Conservation (phyloP, 441 rosid species). For the Lepidium campestre region DNA sequence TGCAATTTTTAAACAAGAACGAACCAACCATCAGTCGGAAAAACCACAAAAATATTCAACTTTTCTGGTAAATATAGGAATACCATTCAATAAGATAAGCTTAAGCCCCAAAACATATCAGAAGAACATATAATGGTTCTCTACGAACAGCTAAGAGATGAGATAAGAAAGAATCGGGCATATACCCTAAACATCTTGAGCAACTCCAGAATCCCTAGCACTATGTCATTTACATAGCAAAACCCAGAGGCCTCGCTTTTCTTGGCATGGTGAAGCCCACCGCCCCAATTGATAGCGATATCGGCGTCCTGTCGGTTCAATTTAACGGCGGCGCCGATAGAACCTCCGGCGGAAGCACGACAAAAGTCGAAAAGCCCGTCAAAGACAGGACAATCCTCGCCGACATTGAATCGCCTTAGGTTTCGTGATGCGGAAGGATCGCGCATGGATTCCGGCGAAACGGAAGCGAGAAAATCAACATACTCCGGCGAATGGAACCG, state of each 20-base stretch:
- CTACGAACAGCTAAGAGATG: neutral
- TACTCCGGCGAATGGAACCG: constrained; percentile 72
- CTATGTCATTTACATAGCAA: constrained; percentile 77
- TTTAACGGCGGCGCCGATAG: constrained; percentile 35
- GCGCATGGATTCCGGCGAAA: constrained; percentile 46
- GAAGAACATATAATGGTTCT: neutral
- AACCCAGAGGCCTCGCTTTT: constrained; percentile 81
- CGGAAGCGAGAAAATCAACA: constrained; percentile 65
- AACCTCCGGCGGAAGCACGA: constrained; percentile 75
- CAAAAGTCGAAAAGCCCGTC: constrained; percentile 68
- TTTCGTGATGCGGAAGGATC: constrained; percentile 42
- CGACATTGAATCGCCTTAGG: constrained; percentile 67
- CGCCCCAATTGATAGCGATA: constrained; percentile 80
- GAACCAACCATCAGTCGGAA: neutral
- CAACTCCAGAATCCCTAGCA: constrained; percentile 64
- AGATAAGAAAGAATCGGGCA: neutral
- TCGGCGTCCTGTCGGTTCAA: constrained; percentile 38
- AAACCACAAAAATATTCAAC: neutral
- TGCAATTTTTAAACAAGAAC: neutral
- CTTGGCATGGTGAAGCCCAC: constrained; percentile 82
- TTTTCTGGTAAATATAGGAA: neutral
- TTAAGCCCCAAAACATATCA: neutral
- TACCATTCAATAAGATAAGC: constrained; percentile 3
- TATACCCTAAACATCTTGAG: constrained; percentile 45
- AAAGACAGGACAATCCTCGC: constrained; percentile 78